A percentile compares a stretch with the other conserved stretches of the same genome.
Conservation (phyloP, 2,329 filamentous ascomycete species). For the Colletotrichum cordylinicola region DNA sequence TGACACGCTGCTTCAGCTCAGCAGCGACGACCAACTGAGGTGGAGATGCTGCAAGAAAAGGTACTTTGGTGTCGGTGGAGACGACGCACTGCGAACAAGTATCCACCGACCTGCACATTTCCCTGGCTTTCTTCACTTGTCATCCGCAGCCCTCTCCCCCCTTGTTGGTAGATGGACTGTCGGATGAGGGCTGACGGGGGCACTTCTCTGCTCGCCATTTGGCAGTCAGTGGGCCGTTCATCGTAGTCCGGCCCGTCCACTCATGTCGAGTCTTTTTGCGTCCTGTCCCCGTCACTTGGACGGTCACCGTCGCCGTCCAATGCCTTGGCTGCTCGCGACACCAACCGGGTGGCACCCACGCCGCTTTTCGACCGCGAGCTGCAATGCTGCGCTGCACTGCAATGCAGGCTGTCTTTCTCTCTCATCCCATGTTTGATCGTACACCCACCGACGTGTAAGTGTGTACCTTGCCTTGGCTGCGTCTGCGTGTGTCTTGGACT, state of each 20-base stretch:
- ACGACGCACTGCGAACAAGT: background rate
- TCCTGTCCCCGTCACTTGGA: background rate
- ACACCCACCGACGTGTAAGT: background rate
- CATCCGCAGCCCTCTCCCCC: background rate
- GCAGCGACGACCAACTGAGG: background rate
- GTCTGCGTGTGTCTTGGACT: background rate
- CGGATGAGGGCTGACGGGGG: slow-evolving; percentile 12
- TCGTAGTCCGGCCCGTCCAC: slow-evolving; percentile 10
- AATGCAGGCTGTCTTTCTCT: background rate
- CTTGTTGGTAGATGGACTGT: background rate
- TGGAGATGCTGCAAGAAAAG: background rate
- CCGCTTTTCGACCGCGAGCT: background rate
- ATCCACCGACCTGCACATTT: background rate
- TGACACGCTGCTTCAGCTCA: background rate
- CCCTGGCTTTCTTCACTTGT: background rate
- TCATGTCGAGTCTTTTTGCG: background rate
- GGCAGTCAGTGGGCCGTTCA: background rate
- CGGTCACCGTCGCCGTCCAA: background rate
- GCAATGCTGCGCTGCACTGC: slow-evolving; percentile 2
- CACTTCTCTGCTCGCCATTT: background rate
- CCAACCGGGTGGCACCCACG: slow-evolving; percentile 19
- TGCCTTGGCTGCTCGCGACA: background rate
- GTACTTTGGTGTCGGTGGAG: background rate
- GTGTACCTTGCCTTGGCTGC: background rate
- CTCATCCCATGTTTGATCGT: slow-evolving; percentile 4